Percentiles rank a stretch among this genome's conserved stretches.
phyloP scores from a whole-genome alignment of 371 early-diverging fungal genomes.

The Zychaea mexicana region DNA sequence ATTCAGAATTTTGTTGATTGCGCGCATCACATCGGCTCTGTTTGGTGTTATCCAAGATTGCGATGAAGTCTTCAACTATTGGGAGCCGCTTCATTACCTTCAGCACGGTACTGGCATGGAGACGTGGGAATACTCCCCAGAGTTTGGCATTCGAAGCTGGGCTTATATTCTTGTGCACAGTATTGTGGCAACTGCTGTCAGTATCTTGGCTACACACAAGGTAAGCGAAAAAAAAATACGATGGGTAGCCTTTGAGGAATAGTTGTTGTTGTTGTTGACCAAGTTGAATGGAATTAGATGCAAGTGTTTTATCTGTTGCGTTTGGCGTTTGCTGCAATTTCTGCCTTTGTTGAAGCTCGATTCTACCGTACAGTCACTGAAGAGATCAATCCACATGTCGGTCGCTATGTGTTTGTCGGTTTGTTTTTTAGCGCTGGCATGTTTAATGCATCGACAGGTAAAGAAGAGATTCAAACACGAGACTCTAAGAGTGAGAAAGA shows the following conservation, averaged over 20 bases:
- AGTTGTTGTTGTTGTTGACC: background rate
- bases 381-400: constrained; percentile 68
- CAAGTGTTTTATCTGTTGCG: constrained; percentile 81
- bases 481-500: too few relatives aligned
- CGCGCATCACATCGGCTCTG: constrained; percentile 68
- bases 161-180: constrained; percentile 75
- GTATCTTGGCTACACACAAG: constrained; percentile 57
- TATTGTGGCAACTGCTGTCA: constrained; percentile 42
- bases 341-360: constrained; percentile 72
- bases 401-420: constrained; percentile 65
- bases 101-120: constrained; percentile 85
- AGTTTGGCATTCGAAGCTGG: constrained; percentile 89
- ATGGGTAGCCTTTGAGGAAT: background rate
- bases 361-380: constrained; percentile 70
- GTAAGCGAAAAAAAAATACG: constrained; percentile 14
- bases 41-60: constrained; percentile 78
- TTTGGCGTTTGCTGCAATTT: constrained; percentile 60
- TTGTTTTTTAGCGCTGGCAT: constrained; percentile 82
- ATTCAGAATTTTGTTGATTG: constrained; percentile 58
- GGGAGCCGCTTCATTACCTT: constrained; percentile 93
- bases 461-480: constrained; percentile 1
- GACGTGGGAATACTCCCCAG: constrained; percentile 97
- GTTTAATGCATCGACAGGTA: constrained; percentile 81
- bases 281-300: too few relatives aligned
- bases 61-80: constrained; percentile 96